Evolutionary conservation across 1,284 basidiomycete genomes (phyloP), one percentile per base, ranked within the genome.

Genomic region (Ganoderma lucidum): DNA sequence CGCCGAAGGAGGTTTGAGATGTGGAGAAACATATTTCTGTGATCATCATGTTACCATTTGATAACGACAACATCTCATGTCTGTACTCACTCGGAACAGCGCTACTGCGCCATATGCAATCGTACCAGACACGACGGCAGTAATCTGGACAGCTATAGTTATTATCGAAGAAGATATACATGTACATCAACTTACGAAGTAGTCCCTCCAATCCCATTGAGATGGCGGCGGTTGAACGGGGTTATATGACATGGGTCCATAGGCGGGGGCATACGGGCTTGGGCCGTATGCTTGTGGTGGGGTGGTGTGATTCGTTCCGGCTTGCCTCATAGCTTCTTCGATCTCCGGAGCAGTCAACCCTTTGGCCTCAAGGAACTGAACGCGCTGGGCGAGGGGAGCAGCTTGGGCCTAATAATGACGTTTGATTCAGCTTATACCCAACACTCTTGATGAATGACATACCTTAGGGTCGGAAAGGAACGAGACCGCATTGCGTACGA

Each of bases 351-450:
- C 86, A 0, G 90, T 93, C 35, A 99, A 84, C 1, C 97, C 97
- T 80, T 99, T 99, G 6, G 95, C 93, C 78, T 98, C 94, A 32
- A 99, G 88, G 83, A 99, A 99, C 76, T 95, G 92, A 63, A 99
- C 88, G 62, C 95, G 89, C 79, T 97, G 95, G 5, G 93, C 87
- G 42, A 98, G 82, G 1, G 96, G 85, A 1, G 96, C 94, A 37
- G 90, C 85, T 78, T 90, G 93, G 0, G 89, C 85, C 93, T 93
- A 71, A 35, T 48, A 72, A 65, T 63, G 66, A 65, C 23, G 55
- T 73, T 41, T 35, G 8, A 35, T 35, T 37, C 68, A 61, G 19
- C 19, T 28, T 42, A 2, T 28, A 17, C 9, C 17, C 1, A 0
- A 30, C 4, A 35, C 56, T 32, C 3, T 6, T 9, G 32, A 6